phyloP scores from a whole-genome alignment of 805 yeast genomes.

The Candida ortonii region DNA sequence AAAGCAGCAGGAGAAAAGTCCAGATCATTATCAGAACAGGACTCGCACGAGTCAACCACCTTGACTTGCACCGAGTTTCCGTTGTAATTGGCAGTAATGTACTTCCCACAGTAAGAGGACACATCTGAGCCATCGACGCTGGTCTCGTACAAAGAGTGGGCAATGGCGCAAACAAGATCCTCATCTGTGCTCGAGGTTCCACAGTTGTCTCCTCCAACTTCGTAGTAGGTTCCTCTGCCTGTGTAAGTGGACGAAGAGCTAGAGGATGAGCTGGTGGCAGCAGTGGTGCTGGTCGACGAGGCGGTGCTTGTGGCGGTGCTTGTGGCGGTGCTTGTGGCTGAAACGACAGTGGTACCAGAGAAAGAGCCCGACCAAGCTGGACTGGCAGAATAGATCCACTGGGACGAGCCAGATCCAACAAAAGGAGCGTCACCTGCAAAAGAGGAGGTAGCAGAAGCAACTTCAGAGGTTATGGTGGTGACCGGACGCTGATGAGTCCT shows the following conservation, averaged over 20 bases:
- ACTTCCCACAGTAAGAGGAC: conserved; percentile 47
- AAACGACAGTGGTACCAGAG: not conserved
- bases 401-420: too few species aligned
- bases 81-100: conserved; percentile 43
- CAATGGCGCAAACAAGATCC: conserved; percentile 50
- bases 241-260: conserved; percentile 14
- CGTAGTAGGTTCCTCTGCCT: conserved; percentile 52
- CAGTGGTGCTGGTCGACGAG: conserved; percentile 6
- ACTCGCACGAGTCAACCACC: conserved; percentile 54
- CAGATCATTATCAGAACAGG: conserved; percentile 44
- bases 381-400: too few species aligned
- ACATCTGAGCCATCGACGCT: conserved; percentile 25
- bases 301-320: conserved; percentile 6
- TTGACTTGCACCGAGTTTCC: conserved; percentile 51
- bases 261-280: conserved; percentile 6
- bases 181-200: conserved; percentile 40
- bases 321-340: not conserved
- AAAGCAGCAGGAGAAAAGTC: conserved; percentile 59
- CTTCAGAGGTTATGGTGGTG: too few species aligned
- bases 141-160: conserved; percentile 39
- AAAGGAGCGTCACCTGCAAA: not conserved
- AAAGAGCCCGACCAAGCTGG: too few species aligned
- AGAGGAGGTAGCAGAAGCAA: not conserved
- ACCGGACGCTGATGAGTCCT: too few species aligned
- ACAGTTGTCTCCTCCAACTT: conserved; percentile 48